Base-by-base conservation (phyloP, 139 green algal genomes). In the Coccomyxa sp. region DNA sequence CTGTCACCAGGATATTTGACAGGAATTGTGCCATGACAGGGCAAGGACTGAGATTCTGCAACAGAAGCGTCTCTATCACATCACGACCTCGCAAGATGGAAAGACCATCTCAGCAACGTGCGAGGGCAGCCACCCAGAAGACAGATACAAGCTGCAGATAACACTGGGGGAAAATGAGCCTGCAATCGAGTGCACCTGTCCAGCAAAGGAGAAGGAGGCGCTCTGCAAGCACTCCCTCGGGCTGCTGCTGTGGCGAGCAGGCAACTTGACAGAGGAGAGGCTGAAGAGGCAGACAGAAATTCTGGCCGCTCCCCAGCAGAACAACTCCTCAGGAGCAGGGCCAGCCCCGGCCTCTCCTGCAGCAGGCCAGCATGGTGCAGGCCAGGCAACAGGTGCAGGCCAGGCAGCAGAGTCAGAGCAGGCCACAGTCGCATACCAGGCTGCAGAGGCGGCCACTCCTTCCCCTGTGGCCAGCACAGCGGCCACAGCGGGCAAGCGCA, bases 191-290 rank as follows among this genome's bases (percentile, higher is more conserved):
- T 81, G 76, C 54, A 58, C 12, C 12, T 81, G 76, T 35, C 27
- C 10, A 8, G 14, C 70, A 7, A n/a, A 24, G n/a, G 7, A 74
- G 8, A 75, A 81, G 76, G 70, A 75, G 29, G 22, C 38, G 8
- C 5, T 73, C 22, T 81, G 76, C 76, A 81, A 81, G 70, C 76
- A 81, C 55, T 9, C 55, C 29, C 29, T 75, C 12, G 76, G 55
- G 8, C 33, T 71, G 54, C 18, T 81, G 40, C 33, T 81, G 55
- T 81, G 76, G 76, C 31, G 41, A 16, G 8, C n/a, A n/a, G n/a
- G n/a, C n/a, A n/a, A n/a, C n/a, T n/a, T n/a, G n/a, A n/a, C n/a
- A n/a, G n/a, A n/a, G n/a, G n/a, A n/a, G n/a, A n/a, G n/a, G n/a
- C n/a, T n/a, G n/a, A n/a, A n/a, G n/a, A n/a, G n/a, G n/a, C n/a